A percentile compares a stretch with the other conserved stretches of the same genome.
Conservation (phyloP, 805 yeast genomes). For the Kuraishia borneana region DNA sequence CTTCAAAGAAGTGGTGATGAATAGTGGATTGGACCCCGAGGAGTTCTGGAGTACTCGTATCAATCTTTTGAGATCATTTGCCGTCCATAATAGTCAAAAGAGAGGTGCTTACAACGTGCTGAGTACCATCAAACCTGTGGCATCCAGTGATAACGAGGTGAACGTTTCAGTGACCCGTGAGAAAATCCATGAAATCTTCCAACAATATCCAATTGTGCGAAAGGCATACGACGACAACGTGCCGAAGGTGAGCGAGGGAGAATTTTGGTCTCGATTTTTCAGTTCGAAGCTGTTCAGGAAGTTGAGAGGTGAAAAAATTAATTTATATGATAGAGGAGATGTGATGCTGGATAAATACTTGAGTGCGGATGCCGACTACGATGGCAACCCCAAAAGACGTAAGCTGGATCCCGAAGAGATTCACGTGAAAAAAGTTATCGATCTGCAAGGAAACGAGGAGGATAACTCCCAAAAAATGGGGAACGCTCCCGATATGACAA, state of each 20-base stretch:
- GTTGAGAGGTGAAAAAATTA: constrained; percentile 79
- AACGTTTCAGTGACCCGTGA: constrained; percentile 89
- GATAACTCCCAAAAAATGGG: constrained; percentile 73
- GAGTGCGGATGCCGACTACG: constrained; percentile 50
- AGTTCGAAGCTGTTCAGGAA: constrained; percentile 80
- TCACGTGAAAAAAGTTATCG: constrained; percentile 59
- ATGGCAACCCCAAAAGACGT: constrained; percentile 21
- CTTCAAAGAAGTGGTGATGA: constrained; percentile 82
- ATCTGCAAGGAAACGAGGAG: constrained; percentile 69
- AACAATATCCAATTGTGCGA: constrained; percentile 85
- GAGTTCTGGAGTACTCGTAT: constrained; percentile 85
- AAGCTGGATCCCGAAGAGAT: constrained; percentile 26
- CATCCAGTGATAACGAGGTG: constrained; percentile 85
- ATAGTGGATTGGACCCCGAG: constrained; percentile 60
- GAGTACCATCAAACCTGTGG: constrained; percentile 88
- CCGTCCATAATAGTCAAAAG: constrained; percentile 74
- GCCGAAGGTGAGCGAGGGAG: constrained; percentile 81
- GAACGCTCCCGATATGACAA: constrained; percentile 79
- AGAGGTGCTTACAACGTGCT: constrained; percentile 90
- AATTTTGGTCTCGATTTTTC: constrained; percentile 94
- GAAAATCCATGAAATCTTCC: constrained; percentile 79
- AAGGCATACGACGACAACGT: constrained; percentile 86
- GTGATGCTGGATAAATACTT: constrained; percentile 76
- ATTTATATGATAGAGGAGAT: constrained; percentile 72
- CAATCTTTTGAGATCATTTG: constrained; percentile 73